Percentiles rank a stretch among this genome's conserved stretches.
These are phyloP conservation scores for Postia placenta DNA, from an alignment of 768 basidiomycete genomes.

Conservation along the genomic window DNA sequence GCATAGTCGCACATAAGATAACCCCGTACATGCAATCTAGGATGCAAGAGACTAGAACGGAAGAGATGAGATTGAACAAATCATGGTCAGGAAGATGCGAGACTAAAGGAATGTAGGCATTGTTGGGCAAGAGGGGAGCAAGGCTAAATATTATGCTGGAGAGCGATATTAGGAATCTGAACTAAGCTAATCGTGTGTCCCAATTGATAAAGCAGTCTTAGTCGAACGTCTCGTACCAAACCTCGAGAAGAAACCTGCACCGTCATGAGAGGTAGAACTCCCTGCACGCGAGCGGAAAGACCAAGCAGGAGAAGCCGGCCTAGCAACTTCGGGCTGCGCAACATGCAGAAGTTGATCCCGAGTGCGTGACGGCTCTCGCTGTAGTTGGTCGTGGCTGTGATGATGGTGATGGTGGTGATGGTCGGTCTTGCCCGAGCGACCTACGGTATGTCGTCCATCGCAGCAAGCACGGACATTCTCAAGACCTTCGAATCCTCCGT, in stretches of 20 bases:
- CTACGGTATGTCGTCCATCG: constrained; percentile 83
- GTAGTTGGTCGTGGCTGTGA: constrained; percentile 30
- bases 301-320: constrained; percentile 79
- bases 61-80: background rate
- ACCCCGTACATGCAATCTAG: constrained; percentile 1
- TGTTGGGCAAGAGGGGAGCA: background rate
- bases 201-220: constrained; percentile 23
- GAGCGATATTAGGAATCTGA: background rate
- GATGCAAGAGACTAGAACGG: background rate
- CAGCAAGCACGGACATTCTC: constrained; percentile 95
- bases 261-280: constrained; percentile 68
- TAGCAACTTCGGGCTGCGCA: constrained; percentile 37
- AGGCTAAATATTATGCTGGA: background rate
- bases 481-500: constrained; percentile 83
- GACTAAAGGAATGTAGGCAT: constrained; percentile 1
- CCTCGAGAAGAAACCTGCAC: constrained; percentile 59
- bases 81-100: background rate
- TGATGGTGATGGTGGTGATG: constrained; percentile 58
- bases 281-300: constrained; percentile 78
- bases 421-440: constrained; percentile 47
- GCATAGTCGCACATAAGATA: constrained; percentile 1
- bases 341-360: constrained; percentile 50
- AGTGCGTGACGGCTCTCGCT: constrained; percentile 28
- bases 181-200: constrained; percentile 9
- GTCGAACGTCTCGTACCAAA: constrained; percentile 69